phyloP scores from a whole-genome alignment of 192 early-diverging fungal species.

The Backusella macrospora region DNA sequence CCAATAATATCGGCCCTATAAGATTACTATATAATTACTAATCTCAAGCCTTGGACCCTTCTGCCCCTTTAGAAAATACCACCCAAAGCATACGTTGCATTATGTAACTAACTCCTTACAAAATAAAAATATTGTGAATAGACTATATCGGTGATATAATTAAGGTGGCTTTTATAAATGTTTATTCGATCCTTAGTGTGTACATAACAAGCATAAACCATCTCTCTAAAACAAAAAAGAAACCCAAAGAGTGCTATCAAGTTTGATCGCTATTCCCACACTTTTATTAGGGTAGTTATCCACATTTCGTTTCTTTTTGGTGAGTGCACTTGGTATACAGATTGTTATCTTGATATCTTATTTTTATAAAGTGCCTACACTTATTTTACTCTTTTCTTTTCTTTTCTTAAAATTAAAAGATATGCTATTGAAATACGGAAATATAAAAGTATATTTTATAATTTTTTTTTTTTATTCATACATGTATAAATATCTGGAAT shows the following conservation, averaged over 20 bases:
- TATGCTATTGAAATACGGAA: background rate
- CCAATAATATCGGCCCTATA: background rate
- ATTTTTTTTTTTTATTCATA: too few relatives aligned
- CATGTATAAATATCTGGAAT: too few relatives aligned
- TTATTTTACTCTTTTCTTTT: background rate
- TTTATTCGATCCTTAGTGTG: too few relatives aligned
- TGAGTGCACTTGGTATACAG: background rate
- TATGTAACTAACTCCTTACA: background rate
- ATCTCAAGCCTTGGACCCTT: slow-evolving; percentile 2
- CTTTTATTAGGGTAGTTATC: background rate
- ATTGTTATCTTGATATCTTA: background rate
- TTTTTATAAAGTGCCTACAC: background rate
- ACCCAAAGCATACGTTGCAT: background rate
- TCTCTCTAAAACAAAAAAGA: background rate
- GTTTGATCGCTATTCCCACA: slow-evolving; percentile 6
- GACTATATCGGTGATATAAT: too few relatives aligned
- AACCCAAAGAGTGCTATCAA: background rate
- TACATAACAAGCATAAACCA: too few relatives aligned
- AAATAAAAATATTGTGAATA: too few relatives aligned
- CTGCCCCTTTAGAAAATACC: background rate
- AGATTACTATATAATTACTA: background rate
- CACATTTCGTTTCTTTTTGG: background rate
- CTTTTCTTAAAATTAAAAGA: background rate
- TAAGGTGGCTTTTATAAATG: too few relatives aligned
- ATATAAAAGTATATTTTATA: too few relatives aligned